Conservation (phyloP, 495 filamentous ascomycete species). For the Penicillium lividum region DNA sequence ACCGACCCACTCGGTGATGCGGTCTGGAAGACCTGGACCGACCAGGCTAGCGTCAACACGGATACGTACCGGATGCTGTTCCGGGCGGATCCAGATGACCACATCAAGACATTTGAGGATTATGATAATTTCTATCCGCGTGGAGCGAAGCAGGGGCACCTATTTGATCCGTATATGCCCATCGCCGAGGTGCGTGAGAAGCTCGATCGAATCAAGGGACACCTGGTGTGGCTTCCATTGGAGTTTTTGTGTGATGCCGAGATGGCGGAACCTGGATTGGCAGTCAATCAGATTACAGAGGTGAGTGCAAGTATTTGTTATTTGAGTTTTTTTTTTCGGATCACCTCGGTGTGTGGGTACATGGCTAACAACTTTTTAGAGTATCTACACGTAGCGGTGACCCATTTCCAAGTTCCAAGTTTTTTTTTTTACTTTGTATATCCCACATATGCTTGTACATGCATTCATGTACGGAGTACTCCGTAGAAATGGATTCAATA, state of each 20-base stretch:
- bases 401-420: background rate
- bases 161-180: constrained; percentile 75
- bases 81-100: constrained; percentile 88
- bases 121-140: constrained; percentile 75
- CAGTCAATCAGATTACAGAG: constrained; percentile 73
- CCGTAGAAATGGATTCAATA: background rate
- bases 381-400: constrained; percentile 42
- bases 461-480: too few species aligned
- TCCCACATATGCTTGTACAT: background rate
- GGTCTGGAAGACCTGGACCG: constrained; percentile 84
- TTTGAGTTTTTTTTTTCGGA: constrained; percentile 2
- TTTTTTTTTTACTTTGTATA: background rate
- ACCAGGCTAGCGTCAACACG: constrained; percentile 75
- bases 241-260: constrained; percentile 80
- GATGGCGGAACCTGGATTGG: constrained; percentile 87
- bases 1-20: constrained; percentile 77
- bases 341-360: background rate
- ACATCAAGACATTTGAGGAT: constrained; percentile 84
- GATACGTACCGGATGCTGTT: constrained; percentile 85
- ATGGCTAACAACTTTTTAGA: constrained; percentile 25
- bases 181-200: constrained; percentile 68
- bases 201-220: constrained; percentile 78
- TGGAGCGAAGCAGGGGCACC: constrained; percentile 75
- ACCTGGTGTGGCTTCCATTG: constrained; percentile 94
- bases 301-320: constrained; percentile 26